Base-by-base conservation (phyloP, 176 grass and related monocot genomes). In the Hordeum marinum region DNA sequence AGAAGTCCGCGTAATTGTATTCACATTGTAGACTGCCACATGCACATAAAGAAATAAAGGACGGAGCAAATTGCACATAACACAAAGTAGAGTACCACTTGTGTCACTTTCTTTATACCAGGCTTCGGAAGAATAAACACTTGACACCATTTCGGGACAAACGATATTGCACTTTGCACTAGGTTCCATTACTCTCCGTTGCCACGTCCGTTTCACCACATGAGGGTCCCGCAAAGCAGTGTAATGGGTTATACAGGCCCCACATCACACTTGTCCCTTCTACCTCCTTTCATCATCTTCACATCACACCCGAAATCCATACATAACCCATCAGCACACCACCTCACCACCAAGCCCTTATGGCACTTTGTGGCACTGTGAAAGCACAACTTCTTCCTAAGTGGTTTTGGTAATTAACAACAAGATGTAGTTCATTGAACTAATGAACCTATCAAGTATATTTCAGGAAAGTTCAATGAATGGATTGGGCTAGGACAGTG, bases 21-120 rank as follows among this genome's bases (percentile, higher is more conserved):
- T 85, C 21, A 34, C 52, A 89, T 76, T 62, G 55, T 13, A 39
- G 15, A 80, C 45, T 61, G 45, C 46, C 68, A 59, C 42, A 77
- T 27, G 11, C 40, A 87, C 46, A 79, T 68, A 80, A 80, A 75
- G 43, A 59, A 66, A 75, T 68, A 89, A 68, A 80, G 23, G 13
- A 43, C 23, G n/a, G 41, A 29, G n/a, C 26, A 42, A 46, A 74
- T 32, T 75, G 72, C 72, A 75, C 25, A 75, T 52, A 52, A 75
- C 42, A 73, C 24, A 46, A 75, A 43, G 43, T 75, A 75, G 72
- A 75, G 45, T 52, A 31, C 43, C 27, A 46, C 72, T 29, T 75
- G 43, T 10, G 43, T 52, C 72, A 18, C 40, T 46, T 45, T 15
- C 41, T 31, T 60, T n/a, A 60, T 24, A 52, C 15, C 45, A 54